Percentiles rank a stretch among this genome's conserved stretches.
Conservation (phyloP, 108 stramenopile species). For the Nitzschia putrida region DNA sequence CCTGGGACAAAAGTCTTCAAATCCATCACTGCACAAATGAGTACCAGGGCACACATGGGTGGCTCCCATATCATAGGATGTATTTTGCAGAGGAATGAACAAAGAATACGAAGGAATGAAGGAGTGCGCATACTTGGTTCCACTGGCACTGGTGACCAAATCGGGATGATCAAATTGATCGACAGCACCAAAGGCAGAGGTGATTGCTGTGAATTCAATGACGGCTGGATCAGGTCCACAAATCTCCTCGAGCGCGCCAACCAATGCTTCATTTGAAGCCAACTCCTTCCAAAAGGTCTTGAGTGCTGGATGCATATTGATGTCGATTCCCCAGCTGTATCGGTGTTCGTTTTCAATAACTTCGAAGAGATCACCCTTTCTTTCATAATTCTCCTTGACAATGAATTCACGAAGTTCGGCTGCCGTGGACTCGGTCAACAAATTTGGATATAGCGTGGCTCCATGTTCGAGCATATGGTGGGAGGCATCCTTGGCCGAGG, state of each 20-base stretch:
- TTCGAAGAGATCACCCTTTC: slow-evolving; percentile 22
- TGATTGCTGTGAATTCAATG: slow-evolving; percentile 68
- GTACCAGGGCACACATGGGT: slow-evolving; percentile 63
- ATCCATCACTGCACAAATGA: slow-evolving; percentile 49
- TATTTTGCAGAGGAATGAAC: slow-evolving; percentile 58
- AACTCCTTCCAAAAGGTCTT: slow-evolving; percentile 50
- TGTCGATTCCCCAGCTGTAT: slow-evolving; percentile 49
- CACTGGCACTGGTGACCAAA: slow-evolving; percentile 40
- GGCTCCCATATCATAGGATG: slow-evolving; percentile 55
- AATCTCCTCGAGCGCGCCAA: slow-evolving; percentile 43
- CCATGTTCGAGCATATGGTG: slow-evolving; percentile 61
- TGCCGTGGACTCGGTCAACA: slow-evolving; percentile 50
- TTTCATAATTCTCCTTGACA: slow-evolving; percentile 38
- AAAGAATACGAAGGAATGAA: slow-evolving; percentile 59
- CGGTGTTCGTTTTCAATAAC: slow-evolving; percentile 61
- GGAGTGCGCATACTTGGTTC: slow-evolving; percentile 38
- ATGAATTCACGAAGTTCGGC: slow-evolving; percentile 51
- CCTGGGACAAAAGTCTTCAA: slow-evolving; percentile 24
- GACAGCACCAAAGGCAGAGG: slow-evolving; percentile 50
- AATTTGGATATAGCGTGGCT: slow-evolving; percentile 52
- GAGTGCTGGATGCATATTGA: slow-evolving; percentile 46
- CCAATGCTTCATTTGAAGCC: slow-evolving; percentile 36
- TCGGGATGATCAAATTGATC: slow-evolving; percentile 56
- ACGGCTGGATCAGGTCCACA: slow-evolving; percentile 59
- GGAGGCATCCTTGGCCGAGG: not conserved